These are phyloP conservation scores for Dillenia turbinata DNA, from an alignment of 164 flowering plant genomes.

Conservation along the genomic window DNA sequence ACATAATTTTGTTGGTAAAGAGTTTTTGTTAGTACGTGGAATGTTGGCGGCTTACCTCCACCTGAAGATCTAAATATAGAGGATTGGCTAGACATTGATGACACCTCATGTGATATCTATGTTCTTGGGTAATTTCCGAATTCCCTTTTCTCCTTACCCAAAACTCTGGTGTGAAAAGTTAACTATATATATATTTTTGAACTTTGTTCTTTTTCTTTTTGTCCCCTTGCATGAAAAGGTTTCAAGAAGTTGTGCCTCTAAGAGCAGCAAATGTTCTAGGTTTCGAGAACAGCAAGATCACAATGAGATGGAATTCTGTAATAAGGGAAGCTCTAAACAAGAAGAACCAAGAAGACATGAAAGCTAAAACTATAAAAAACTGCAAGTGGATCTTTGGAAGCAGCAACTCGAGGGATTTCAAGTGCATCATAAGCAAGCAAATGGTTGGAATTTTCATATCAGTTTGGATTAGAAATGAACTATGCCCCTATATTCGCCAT, in stretches of 20 bases:
- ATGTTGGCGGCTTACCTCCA: slow-evolving; percentile 43
- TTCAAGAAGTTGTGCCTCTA: slow-evolving; percentile 78
- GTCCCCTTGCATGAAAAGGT: slow-evolving; percentile 30
- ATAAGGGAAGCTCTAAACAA: slow-evolving; percentile 62
- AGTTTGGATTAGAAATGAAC: slow-evolving; percentile 56
- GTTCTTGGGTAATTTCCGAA: slow-evolving; percentile 38
- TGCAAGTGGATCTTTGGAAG: slow-evolving; percentile 5
- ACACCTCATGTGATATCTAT: slow-evolving; percentile 33
- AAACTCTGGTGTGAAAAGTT: not conserved
- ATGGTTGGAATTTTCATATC: slow-evolving; percentile 75
- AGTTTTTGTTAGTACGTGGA: slow-evolving; percentile 59
- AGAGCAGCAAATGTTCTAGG: slow-evolving; percentile 56
- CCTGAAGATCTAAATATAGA: slow-evolving; percentile 26
- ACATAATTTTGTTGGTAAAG: slow-evolving; percentile 11
- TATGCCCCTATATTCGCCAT: slow-evolving; percentile 34
- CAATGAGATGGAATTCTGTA: slow-evolving; percentile 60
- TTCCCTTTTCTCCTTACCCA: no score
- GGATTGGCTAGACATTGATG: slow-evolving; percentile 25
- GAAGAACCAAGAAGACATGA: slow-evolving; percentile 17
- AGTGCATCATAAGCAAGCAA: slow-evolving; percentile 60
- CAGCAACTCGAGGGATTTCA: slow-evolving; percentile 24
- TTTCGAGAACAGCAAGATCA: slow-evolving; percentile 37
- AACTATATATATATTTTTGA: not conserved
- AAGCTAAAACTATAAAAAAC: slow-evolving; percentile 13
- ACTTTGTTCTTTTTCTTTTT: not conserved